Conservation (phyloP, 2,329 filamentous ascomycete species). For the Xylaria hypoxylon region DNA sequence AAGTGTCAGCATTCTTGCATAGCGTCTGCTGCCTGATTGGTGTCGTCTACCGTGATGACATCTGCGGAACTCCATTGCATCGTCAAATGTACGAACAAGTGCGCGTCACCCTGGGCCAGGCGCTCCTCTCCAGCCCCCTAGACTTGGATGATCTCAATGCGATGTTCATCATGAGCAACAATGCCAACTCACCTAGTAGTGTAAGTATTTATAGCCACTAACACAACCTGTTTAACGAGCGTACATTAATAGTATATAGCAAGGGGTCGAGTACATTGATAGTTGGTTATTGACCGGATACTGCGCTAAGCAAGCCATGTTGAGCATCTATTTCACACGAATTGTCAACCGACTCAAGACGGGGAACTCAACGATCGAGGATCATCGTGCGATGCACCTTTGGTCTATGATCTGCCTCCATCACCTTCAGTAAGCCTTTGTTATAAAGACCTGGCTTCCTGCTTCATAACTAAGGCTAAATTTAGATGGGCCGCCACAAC, state of each 20-base stretch:
- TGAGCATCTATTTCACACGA: constrained; percentile 57
- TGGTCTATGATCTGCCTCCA: constrained; percentile 55
- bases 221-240: background rate
- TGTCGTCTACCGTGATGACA: constrained; percentile 51
- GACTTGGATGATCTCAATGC: constrained; percentile 57
- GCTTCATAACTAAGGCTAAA: constrained; percentile 4
- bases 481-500: constrained; percentile 56
- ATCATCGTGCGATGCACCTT: constrained; percentile 53
- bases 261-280: constrained; percentile 55
- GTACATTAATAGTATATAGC: constrained; percentile 37
- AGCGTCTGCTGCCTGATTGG: constrained; percentile 56
- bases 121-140: constrained; percentile 55
- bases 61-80: constrained; percentile 49
- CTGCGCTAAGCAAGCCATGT: constrained; percentile 58
- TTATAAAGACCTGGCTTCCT: background rate
- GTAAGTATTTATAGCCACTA: constrained; percentile 38
- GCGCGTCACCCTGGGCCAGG: constrained; percentile 54
- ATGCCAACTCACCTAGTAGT: constrained; percentile 48
- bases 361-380: constrained; percentile 49
- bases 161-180: constrained; percentile 55
- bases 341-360: constrained; percentile 53
- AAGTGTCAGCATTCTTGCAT: constrained; percentile 55
- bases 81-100: constrained; percentile 56
- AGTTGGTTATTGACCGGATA: constrained; percentile 58
- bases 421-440: constrained; percentile 51